Evolutionary conservation across 306 rosid species (phyloP).

Genomic region (Luffa aegyptiaca): DNA sequence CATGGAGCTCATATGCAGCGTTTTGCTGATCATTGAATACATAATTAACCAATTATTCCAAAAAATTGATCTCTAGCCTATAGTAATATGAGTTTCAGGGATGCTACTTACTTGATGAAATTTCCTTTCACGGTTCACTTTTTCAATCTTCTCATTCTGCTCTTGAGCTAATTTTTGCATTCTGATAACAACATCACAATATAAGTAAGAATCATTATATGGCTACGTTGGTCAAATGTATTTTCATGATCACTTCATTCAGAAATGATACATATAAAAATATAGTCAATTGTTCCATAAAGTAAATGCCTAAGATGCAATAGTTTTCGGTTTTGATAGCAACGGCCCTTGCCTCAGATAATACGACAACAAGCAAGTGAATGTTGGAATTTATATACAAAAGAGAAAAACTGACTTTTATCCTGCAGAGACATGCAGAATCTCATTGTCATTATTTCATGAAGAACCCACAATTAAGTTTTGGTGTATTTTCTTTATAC

Average conservation of each 20-base stretch:
- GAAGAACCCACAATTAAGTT: background rate
- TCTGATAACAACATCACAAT: slow-evolving; percentile 21
- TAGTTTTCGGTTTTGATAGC: background rate
- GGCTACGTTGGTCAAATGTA: background rate
- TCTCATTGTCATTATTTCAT: background rate
- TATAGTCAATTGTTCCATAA: background rate
- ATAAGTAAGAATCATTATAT: background rate
- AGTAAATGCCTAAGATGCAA: background rate
- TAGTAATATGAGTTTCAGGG: background rate
- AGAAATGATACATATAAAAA: background rate
- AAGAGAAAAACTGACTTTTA: background rate
- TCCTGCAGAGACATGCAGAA: background rate
- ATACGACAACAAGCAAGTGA: background rate
- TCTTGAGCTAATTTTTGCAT: slow-evolving; percentile 83
- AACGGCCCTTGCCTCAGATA: background rate
- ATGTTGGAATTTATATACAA: background rate
- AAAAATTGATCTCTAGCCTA: slow-evolving; percentile 3
- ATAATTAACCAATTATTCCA: slow-evolving; percentile 8
- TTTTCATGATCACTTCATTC: background rate
- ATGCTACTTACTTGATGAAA: slow-evolving; percentile 69
- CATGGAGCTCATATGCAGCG: slow-evolving; percentile 85
- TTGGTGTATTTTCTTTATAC: background rate
- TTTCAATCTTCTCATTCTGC: slow-evolving; percentile 64
- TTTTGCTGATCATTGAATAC: slow-evolving; percentile 51
- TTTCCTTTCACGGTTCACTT: slow-evolving; percentile 88